Base-by-base conservation (phyloP, 2,329 filamentous ascomycete genomes). In the Aspergillus floridensis region DNA sequence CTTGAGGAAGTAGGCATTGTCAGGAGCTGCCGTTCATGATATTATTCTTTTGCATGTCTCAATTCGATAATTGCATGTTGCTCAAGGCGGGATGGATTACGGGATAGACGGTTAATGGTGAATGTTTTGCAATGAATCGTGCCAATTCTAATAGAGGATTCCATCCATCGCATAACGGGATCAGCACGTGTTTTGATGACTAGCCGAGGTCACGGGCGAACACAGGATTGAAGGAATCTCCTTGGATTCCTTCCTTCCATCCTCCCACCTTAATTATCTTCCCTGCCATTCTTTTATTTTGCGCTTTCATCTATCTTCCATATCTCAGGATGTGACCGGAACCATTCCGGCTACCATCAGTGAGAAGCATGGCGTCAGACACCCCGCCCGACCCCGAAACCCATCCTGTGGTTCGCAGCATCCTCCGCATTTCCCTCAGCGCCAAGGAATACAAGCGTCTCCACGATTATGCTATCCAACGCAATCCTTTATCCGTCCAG, bases 391-490 rank as follows among this genome's bases (percentile, higher is more conserved):
- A 65, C 55, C 59, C 60, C 35, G 65, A 64, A 32, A 58, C 83
- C 60, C 89, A 93, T 66, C 89, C 90, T 5, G 83, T 96, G 63
- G 82, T 96, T 58, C 90, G 91, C 75, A 96, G 95, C 75, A 88
- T 91, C 48, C 82, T 97, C 60, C 88, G 92, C 66, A 93, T 96
- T 77, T 95, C 90, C 59, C 76, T 88, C 56, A 92, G 93, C 72
- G 87, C 91, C 47, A 87, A 88, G 74, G 93, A 97, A 75, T 97
- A 97, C 76, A 88, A 91, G 66, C 80, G 88, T 1, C 84, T 97
- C 19, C 92, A 96, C 75, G 88, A 89, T 70, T 92, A 93, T 71
- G 84, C 96, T 56, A 82, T 95, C 53, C 92, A 90, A 61, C 86
- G 88, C 50, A 88, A 90, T 5, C 73, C 73, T 35, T 77, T 81